Conservation (phyloP, 2,329 filamentous ascomycete species). For the Ophiocordyceps sinensis region DNA sequence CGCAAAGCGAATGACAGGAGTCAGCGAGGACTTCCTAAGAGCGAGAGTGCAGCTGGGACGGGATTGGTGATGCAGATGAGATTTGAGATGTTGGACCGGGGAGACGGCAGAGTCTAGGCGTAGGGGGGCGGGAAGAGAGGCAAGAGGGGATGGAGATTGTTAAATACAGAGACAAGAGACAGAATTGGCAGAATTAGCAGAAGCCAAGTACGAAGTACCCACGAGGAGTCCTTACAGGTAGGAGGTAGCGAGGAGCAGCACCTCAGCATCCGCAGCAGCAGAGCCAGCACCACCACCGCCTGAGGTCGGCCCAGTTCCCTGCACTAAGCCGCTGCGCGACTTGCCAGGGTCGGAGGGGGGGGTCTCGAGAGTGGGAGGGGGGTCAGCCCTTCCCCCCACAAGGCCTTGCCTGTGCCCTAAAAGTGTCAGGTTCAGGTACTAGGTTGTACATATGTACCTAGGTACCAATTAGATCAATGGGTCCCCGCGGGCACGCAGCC, state of each 20-base stretch:
- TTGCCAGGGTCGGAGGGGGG: too few species aligned
- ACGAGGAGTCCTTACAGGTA: not conserved
- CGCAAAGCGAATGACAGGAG: conserved; percentile 63
- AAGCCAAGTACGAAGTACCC: not conserved
- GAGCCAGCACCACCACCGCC: too few species aligned
- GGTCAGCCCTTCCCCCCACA: too few species aligned
- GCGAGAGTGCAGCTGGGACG: conserved; percentile 11
- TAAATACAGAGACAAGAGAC: conserved; percentile 3
- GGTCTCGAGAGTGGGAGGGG: too few species aligned
- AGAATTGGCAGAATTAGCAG: not conserved
- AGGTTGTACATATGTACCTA: too few species aligned
- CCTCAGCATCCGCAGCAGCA: not conserved
- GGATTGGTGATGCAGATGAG: conserved; percentile 1
- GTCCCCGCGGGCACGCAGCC: too few species aligned
- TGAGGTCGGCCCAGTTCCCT: too few species aligned
- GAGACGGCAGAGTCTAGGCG: not conserved
- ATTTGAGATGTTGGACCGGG: conserved; percentile 2
- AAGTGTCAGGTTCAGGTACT: too few species aligned
- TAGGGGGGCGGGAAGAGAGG: not conserved
- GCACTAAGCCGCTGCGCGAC: too few species aligned
- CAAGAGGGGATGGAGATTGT: conserved; percentile 4
- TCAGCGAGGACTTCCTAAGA: conserved; percentile 57
- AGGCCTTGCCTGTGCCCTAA: too few species aligned
- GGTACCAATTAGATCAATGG: too few species aligned
- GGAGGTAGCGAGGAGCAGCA: not conserved